A percentile compares a stretch with the other conserved stretches of the same genome.
Evolutionary conservation across 352 stramenopile genomes (phyloP).

Genomic region (Pythium apleroticum): DNA sequence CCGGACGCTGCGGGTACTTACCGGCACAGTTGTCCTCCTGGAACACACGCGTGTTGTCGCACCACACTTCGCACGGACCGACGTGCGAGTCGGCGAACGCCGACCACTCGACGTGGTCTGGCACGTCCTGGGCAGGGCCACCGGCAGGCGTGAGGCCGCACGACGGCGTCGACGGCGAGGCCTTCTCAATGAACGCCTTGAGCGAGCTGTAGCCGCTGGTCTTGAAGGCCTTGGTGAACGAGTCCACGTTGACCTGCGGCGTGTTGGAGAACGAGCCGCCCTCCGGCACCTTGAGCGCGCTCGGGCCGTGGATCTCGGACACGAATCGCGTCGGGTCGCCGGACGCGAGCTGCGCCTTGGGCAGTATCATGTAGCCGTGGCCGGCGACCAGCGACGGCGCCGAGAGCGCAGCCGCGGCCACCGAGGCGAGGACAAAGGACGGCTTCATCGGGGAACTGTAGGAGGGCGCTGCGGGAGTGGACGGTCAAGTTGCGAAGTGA

Average conservation of each 20-base stretch:
- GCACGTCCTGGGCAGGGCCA: conserved; percentile 8
- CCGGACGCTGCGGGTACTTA: conserved; percentile 21
- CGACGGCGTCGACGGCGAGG: conserved; percentile 19
- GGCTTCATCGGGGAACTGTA: not conserved
- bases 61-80: conserved; percentile 39
- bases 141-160: conserved; percentile 22
- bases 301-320: conserved; percentile 34
- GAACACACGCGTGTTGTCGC: conserved; percentile 33
- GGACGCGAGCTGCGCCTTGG: conserved; percentile 13
- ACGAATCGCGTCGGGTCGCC: conserved; percentile 17
- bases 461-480: not conserved
- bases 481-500: not conserved
- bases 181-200: conserved; percentile 25
- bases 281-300: conserved; percentile 33
- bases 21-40: conserved; percentile 31
- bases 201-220: conserved; percentile 28
- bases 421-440: conserved; percentile 11
- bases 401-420: conserved; percentile 7
- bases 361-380: conserved; percentile 22
- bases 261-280: conserved; percentile 45
- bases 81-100: conserved; percentile 28
- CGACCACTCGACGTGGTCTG: conserved; percentile 30
- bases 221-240: conserved; percentile 32
- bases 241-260: conserved; percentile 25
- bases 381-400: conserved; percentile 8